Evolutionary conservation across 23 red algal species (phyloP).

Genomic region (Cyanidium caldarium): DNA sequence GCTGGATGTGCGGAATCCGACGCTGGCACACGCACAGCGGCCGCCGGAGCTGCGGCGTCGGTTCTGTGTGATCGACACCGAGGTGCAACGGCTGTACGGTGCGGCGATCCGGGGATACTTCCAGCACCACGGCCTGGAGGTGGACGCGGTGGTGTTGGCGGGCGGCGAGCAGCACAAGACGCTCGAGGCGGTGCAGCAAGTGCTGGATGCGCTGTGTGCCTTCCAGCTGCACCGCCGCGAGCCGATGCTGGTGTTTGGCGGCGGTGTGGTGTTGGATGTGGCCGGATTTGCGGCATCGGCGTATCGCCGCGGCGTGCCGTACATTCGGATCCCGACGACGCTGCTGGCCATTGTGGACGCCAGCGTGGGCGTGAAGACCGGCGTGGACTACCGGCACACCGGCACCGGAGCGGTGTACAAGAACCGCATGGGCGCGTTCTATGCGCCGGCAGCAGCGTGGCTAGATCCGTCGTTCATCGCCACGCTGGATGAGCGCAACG

Average conservation of each 20-base stretch:
- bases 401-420: constrained; percentile 36
- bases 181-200: constrained; percentile 35
- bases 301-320: constrained; percentile 63
- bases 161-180: constrained; percentile 86
- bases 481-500: constrained; percentile 76
- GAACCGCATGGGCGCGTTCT: constrained; percentile 97
- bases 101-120: constrained; percentile 41
- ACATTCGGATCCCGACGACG: constrained; percentile 80
- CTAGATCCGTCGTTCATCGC: constrained; percentile 71
- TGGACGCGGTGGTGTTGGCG: constrained; percentile 21
- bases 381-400: constrained; percentile 65
- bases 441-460: constrained; percentile 68
- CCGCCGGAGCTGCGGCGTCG: constrained; percentile 26
- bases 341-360: constrained; percentile 84
- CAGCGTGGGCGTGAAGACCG: constrained; percentile 86
- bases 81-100: constrained; percentile 41
- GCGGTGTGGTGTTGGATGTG: constrained; percentile 74
- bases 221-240: constrained; percentile 76
- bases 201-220: constrained; percentile 55
- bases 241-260: constrained; percentile 87
- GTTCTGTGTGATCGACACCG: constrained; percentile 68
- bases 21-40: not conserved
- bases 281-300: constrained; percentile 82
- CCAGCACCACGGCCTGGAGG: constrained; percentile 20
- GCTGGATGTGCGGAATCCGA: not conserved